Conservation (phyloP, 495 filamentous ascomycete genomes). For the Cairneyella variabilis region DNA sequence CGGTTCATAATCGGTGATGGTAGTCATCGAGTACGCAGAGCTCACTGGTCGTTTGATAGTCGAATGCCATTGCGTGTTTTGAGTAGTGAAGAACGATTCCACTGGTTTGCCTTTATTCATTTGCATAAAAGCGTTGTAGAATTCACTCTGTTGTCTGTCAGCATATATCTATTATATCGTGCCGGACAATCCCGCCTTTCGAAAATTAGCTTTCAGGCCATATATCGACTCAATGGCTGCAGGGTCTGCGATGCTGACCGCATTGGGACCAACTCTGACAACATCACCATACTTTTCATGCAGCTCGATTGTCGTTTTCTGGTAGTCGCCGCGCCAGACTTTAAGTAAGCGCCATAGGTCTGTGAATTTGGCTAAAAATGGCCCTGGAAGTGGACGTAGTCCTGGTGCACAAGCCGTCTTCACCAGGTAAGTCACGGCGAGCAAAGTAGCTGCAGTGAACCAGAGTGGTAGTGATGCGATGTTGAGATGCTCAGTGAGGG, state of each 20-base stretch:
- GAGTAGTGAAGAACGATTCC: constrained; percentile 33
- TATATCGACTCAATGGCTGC: constrained; percentile 42
- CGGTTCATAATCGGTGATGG: constrained; percentile 28
- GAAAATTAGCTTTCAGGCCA: not conserved
- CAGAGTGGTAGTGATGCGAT: too few species aligned
- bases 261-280: constrained; percentile 52
- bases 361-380: constrained; percentile 2
- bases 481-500: too few species aligned
- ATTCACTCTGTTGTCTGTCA: not conserved
- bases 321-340: not conserved
- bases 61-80: constrained; percentile 27
- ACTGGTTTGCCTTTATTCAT: constrained; percentile 22
- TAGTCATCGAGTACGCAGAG: constrained; percentile 28
- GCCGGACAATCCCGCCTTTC: not conserved
- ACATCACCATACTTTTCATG: constrained; percentile 47
- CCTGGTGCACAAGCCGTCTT: too few species aligned
- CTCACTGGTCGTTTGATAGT: constrained; percentile 25
- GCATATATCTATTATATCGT: not conserved
- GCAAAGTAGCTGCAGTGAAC: too few species aligned
- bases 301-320: constrained; percentile 23
- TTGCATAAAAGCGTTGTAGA: constrained; percentile 19
- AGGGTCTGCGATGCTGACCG: constrained; percentile 45
- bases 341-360: constrained; percentile 2
- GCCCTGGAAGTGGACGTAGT: constrained; percentile 4
- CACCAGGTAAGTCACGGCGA: too few species aligned